A percentile compares a stretch with the other conserved stretches of the same genome.
phyloP scores from a whole-genome alignment of 2,329 filamentous ascomycete species.

The Calonectria pseudoreteaudii region DNA sequence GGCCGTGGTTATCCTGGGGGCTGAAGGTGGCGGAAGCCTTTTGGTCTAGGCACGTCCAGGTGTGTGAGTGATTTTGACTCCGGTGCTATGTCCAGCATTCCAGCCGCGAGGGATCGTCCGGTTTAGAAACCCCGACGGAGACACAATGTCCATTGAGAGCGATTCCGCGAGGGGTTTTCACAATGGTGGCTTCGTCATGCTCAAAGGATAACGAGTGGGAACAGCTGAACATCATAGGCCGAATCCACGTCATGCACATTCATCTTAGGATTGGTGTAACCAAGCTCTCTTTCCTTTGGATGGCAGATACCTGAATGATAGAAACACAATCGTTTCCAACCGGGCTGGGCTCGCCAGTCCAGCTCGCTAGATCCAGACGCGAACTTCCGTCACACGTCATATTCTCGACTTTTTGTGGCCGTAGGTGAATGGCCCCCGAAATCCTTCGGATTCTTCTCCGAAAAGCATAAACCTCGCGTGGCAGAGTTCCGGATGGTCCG shows the following conservation, averaged over 20 bases:
- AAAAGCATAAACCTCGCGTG: slow-evolving; percentile 24
- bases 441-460: slow-evolving; percentile 11
- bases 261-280: neutral
- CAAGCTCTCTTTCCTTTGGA: neutral
- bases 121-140: neutral
- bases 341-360: neutral
- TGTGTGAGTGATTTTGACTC: slow-evolving; percentile 28
- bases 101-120: slow-evolving; percentile 27
- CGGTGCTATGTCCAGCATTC: slow-evolving; percentile 36
- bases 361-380: neutral
- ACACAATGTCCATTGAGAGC: slow-evolving; percentile 8
- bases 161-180: neutral
- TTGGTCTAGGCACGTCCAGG: slow-evolving; percentile 40
- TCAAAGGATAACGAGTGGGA: slow-evolving; percentile 9
- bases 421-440: slow-evolving; percentile 14
- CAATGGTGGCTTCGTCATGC: slow-evolving; percentile 3
- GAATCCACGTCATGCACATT: neutral
- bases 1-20: slow-evolving; percentile 34
- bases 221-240: neutral
- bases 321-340: neutral
- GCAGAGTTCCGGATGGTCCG: slow-evolving; percentile 28
- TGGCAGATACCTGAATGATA: neutral
- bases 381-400: neutral
- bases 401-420: neutral
- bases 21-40: slow-evolving; percentile 44